A percentile compares a stretch with the other conserved stretches of the same genome.
These are phyloP conservation scores for Solanum dulcamara DNA, from an alignment of 257 asterid species.

Conservation along the genomic window DNA sequence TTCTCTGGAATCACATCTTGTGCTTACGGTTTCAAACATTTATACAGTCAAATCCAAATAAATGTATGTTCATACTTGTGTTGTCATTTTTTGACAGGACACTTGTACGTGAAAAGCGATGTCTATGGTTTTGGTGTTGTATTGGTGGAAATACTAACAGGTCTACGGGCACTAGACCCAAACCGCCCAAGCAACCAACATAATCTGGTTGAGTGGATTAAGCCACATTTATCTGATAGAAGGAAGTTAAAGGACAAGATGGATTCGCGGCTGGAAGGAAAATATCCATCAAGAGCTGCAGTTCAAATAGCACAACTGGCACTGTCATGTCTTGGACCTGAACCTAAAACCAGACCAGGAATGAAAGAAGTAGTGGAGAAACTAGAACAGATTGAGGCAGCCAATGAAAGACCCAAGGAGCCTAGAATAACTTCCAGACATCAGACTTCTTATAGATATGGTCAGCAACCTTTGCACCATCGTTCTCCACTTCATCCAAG, in stretches of 20 bases:
- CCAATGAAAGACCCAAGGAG: constrained; percentile 32
- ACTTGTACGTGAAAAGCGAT: constrained; percentile 60
- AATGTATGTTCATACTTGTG: neutral
- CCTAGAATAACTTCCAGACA: constrained; percentile 13
- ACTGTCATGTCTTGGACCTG: constrained; percentile 39
- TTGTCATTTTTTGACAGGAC: constrained; percentile 28
- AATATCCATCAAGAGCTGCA: constrained; percentile 51
- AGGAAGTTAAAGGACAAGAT: constrained; percentile 48
- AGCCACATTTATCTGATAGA: constrained; percentile 42
- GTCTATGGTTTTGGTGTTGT: constrained; percentile 70
- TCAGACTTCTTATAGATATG: constrained; percentile 10
- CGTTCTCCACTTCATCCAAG: constrained; percentile 44
- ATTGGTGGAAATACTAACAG: constrained; percentile 60
- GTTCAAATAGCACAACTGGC: constrained; percentile 46
- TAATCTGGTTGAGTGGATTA: constrained; percentile 52
- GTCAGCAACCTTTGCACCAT: constrained; percentile 27
- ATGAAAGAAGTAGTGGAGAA: constrained; percentile 53
- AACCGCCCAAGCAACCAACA: constrained; percentile 45
- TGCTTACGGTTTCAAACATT: neutral
- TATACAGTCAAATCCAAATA: neutral
- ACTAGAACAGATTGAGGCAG: constrained; percentile 24
- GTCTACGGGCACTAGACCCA: constrained; percentile 41
- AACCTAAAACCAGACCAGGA: constrained; percentile 48
- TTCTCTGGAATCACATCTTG: neutral
- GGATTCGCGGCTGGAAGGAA: constrained; percentile 53